phyloP scores from a whole-genome alignment of 495 filamentous ascomycete species.

The Penicillium soppii region DNA sequence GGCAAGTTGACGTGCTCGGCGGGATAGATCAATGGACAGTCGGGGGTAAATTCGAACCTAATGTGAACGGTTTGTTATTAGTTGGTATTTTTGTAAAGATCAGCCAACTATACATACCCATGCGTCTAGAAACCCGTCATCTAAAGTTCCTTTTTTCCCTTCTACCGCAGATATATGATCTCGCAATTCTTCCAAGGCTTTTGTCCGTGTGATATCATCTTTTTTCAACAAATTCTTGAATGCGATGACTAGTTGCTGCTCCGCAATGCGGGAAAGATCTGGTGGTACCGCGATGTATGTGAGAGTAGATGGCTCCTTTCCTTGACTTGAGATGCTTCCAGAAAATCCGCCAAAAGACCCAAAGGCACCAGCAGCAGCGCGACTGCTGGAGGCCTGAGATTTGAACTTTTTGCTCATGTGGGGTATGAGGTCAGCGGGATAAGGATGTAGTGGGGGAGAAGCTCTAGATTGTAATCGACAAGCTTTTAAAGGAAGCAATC shows the following conservation, averaged over 20 bases:
- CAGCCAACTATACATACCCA: slow-evolving; percentile 67
- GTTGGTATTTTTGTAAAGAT: slow-evolving; percentile 14
- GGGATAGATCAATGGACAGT: slow-evolving; percentile 79
- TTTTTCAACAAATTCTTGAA: slow-evolving; percentile 94
- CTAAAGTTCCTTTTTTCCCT: slow-evolving; percentile 52
- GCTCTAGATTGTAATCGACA: slow-evolving; percentile 4
- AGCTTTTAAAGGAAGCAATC: slow-evolving; percentile 4
- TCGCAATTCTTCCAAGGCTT: slow-evolving; percentile 84
- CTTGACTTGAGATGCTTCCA: slow-evolving; percentile 45
- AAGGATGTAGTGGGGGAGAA: slow-evolving; percentile 18
- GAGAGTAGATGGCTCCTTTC: slow-evolving; percentile 54
- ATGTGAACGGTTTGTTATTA: slow-evolving; percentile 7
- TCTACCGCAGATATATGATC: slow-evolving; percentile 53
- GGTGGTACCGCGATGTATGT: slow-evolving; percentile 87
- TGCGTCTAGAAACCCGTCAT: slow-evolving; percentile 76
- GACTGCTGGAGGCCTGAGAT: slow-evolving; percentile 69
- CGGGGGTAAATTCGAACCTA: slow-evolving; percentile 86
- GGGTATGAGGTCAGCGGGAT: slow-evolving; percentile 41
- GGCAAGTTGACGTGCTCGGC: slow-evolving; percentile 82
- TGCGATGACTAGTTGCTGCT: slow-evolving; percentile 77
- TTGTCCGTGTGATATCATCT: slow-evolving; percentile 88
- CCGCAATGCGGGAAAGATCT: slow-evolving; percentile 72
- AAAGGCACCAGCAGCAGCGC: slow-evolving; percentile 54
- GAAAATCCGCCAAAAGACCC: slow-evolving; percentile 47
- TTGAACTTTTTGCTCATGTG: slow-evolving; percentile 71